phyloP scores from a whole-genome alignment of 2,329 filamentous ascomycete species.

The Colletotrichum simmondsii region DNA sequence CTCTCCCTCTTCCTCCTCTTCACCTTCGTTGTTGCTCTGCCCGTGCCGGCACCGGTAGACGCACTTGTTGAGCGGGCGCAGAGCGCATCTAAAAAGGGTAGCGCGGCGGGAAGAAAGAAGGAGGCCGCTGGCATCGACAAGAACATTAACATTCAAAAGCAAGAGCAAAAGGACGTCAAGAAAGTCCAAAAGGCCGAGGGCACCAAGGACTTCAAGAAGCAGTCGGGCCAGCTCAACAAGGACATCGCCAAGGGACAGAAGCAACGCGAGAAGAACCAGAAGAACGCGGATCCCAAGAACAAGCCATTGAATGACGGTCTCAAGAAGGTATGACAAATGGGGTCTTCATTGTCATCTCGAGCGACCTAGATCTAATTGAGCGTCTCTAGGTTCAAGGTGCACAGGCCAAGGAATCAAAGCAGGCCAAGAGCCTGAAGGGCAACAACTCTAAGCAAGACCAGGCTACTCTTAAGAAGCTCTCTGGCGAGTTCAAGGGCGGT shows the following conservation, averaged over 20 bases:
- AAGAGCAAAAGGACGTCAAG: slow-evolving; percentile 14
- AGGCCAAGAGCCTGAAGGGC: slow-evolving; percentile 12
- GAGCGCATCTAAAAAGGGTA: background rate
- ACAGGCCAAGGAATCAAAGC: slow-evolving; percentile 7
- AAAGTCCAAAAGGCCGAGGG: background rate
- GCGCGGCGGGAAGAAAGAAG: background rate
- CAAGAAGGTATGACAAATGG: background rate
- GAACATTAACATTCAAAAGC: slow-evolving; percentile 20
- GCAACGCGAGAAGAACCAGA: slow-evolving; percentile 2
- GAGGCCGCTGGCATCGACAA: slow-evolving; percentile 10
- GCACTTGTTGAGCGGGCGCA: slow-evolving; percentile 2
- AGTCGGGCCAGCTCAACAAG: background rate
- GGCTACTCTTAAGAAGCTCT: background rate
- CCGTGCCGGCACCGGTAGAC: slow-evolving; percentile 10
- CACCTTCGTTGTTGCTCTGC: slow-evolving; percentile 13
- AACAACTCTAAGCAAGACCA: background rate
- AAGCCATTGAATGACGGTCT: background rate
- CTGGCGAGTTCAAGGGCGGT: background rate
- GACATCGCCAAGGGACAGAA: background rate
- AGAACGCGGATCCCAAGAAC: slow-evolving; percentile 13
- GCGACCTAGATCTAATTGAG: background rate
- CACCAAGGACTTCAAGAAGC: background rate
- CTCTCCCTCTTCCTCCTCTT: slow-evolving; percentile 18
- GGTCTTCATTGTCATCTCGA: too few species aligned
- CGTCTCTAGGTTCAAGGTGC: slow-evolving; percentile 14